Evolutionary conservation across 768 basidiomycete species (phyloP), one percentile per base, ranked within the genome.

Genomic region (Flagelloscypha sp.): DNA sequence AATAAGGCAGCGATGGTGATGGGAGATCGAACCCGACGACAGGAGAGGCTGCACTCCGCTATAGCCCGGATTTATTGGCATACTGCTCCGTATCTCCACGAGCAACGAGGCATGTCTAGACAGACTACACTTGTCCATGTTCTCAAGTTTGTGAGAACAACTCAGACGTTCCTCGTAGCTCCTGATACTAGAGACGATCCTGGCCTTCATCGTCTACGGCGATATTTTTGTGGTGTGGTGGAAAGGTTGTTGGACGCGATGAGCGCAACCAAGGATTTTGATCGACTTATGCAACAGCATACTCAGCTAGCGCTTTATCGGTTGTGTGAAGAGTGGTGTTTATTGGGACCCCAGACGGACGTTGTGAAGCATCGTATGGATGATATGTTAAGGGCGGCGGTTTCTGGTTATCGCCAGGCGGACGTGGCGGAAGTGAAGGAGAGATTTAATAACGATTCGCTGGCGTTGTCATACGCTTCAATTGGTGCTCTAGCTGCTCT

Each of bases 311-410:
- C 80, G 3, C 58, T 94, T 21, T 94, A 86, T 57, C 76, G 81
- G 22, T 62, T 89, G 24, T 92, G 88, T 46, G 88, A 93, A 56
- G 88, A 92, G 48, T 95, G 92, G 92, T 94, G 90, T 55, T 79
- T 87, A 48, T 65, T 84, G 30, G 90, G 87, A 5, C 70, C 76
- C 20, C 78, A 85, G 47, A 68, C 76, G 1, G 85, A 89, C 42
- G 58, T 63, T n/a, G 71, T 74, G 24, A 82, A 77, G 53, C 82
- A 79, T 36, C 70, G 84, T 31, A 60, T 81, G 27, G 67, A 74
- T 17, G 49, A 71, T 37, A 89, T 90, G 76, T 76, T 86, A 48
- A 74, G 72, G 43, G 71, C 76, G 11, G 74, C 72, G 3, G 64
- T 66, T 2, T 66, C 70, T 7, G 69, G 70, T 1, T 74, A 76